phyloP scores from a whole-genome alignment of 192 early-diverging fungal species.

The Coemansia sp. region DNA sequence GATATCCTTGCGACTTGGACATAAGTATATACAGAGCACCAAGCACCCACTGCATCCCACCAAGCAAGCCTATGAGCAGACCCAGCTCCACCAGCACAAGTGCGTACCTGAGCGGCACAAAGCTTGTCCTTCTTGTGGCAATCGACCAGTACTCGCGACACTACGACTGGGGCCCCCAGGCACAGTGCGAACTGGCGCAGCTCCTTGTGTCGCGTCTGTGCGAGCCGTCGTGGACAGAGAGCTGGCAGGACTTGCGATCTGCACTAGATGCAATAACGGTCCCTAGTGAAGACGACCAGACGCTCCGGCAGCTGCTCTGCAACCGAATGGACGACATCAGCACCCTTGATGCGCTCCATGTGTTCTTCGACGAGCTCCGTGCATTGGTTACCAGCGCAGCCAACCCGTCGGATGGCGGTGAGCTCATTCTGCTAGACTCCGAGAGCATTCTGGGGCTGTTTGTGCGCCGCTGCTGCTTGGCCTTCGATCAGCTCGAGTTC shows the following conservation, averaged over 20 bases:
- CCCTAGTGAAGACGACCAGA: slow-evolving; percentile 5
- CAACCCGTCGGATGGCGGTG: slow-evolving; percentile 7
- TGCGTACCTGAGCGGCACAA: slow-evolving; percentile 41
- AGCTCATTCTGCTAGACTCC: slow-evolving; percentile 29
- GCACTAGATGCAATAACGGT: slow-evolving; percentile 7
- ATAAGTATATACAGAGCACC: too few relatives aligned
- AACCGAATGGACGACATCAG: slow-evolving; percentile 12
- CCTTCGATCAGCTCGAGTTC: slow-evolving; percentile 54
- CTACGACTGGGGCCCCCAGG: slow-evolving; percentile 45
- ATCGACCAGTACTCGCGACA: slow-evolving; percentile 44
- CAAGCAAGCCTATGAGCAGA: neutral
- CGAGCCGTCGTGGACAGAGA: slow-evolving; percentile 16
- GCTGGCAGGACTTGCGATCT: slow-evolving; percentile 1
- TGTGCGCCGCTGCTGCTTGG: slow-evolving; percentile 46
- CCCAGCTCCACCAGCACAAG: neutral
- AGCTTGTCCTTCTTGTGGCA: slow-evolving; percentile 36
- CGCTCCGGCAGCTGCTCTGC: slow-evolving; percentile 18
- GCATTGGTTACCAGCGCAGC: slow-evolving; percentile 13
- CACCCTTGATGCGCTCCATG: slow-evolving; percentile 30
- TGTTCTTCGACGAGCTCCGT: slow-evolving; percentile 32
- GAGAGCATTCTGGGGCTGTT: slow-evolving; percentile 53
- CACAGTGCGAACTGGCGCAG: slow-evolving; percentile 31
- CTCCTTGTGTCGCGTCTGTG: slow-evolving; percentile 28
- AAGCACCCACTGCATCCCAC: neutral
- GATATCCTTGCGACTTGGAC: too few relatives aligned